Percentiles rank a stretch among this genome's conserved stretches.
phyloP scores from a whole-genome alignment of 2,329 filamentous ascomycete species.

The Blastomyces silverae region DNA sequence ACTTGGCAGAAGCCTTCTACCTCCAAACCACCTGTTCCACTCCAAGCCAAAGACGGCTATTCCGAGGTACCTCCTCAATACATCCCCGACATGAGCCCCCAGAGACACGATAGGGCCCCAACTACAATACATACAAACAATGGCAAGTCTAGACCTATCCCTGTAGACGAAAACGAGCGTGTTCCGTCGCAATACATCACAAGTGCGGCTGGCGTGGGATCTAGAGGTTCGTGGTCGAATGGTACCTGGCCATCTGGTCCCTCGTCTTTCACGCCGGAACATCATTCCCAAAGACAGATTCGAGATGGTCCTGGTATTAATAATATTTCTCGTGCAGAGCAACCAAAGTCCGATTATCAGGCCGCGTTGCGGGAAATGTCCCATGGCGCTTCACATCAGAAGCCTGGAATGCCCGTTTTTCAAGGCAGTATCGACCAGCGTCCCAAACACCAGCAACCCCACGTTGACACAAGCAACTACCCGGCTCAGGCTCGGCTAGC shows the following conservation, averaged over 20 bases:
- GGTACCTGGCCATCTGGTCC: slow-evolving; percentile 36
- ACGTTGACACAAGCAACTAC: slow-evolving; percentile 37
- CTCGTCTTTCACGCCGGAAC: slow-evolving; percentile 34
- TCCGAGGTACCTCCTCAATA: slow-evolving; percentile 33
- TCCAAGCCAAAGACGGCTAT: slow-evolving; percentile 73
- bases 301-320: slow-evolving; percentile 37
- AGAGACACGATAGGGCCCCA: slow-evolving; percentile 35
- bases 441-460: slow-evolving; percentile 27
- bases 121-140: slow-evolving; percentile 37
- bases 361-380: slow-evolving; percentile 37
- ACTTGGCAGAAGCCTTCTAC: slow-evolving; percentile 71
- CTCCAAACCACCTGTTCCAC: slow-evolving; percentile 61
- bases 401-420: slow-evolving; percentile 34
- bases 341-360: slow-evolving; percentile 36
- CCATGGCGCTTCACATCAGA: slow-evolving; percentile 31
- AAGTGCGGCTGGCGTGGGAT: slow-evolving; percentile 34
- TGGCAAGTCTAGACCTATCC: slow-evolving; percentile 43
- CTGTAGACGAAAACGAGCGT: slow-evolving; percentile 42
- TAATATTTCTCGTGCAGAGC: slow-evolving; percentile 34
- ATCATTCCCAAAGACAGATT: slow-evolving; percentile 36
- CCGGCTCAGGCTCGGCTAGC: slow-evolving; percentile 41
- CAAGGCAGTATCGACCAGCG: slow-evolving; percentile 36
- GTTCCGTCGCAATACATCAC: slow-evolving; percentile 35
- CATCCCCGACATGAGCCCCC: slow-evolving; percentile 33
- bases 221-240: slow-evolving; percentile 39